phyloP scores from a whole-genome alignment of 2,329 filamentous ascomycete species.

The Cladophialophora yegresii region DNA sequence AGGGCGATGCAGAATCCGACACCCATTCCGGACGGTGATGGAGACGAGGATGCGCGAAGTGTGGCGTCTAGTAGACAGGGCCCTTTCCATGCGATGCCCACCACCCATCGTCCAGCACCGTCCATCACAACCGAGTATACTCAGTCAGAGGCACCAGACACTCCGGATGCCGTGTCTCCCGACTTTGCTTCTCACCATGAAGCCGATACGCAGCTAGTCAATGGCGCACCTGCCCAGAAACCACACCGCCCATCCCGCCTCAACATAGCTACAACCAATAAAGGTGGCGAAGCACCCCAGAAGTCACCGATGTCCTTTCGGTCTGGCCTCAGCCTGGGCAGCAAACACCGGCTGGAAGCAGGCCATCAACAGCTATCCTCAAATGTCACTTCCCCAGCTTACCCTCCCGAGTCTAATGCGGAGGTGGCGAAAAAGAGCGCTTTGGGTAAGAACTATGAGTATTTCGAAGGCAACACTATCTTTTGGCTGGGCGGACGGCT shows the following conservation, averaged over 20 bases:
- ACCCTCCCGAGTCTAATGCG: slow-evolving; percentile 53
- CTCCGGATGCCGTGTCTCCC: slow-evolving; percentile 37
- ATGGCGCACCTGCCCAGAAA: slow-evolving; percentile 38
- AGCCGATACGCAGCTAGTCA: slow-evolving; percentile 26
- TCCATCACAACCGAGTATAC: slow-evolving; percentile 82
- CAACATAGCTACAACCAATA: slow-evolving; percentile 63
- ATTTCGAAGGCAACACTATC: slow-evolving; percentile 89
- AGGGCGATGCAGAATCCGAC: slow-evolving; percentile 39
- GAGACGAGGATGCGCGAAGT: slow-evolving; percentile 59
- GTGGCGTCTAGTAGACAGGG: slow-evolving; percentile 57
- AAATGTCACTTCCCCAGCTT: slow-evolving; percentile 70
- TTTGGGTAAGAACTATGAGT: slow-evolving; percentile 78
- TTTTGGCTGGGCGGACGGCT: slow-evolving; percentile 85
- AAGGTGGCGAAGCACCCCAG: slow-evolving; percentile 59
- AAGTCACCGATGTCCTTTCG: slow-evolving; percentile 76
- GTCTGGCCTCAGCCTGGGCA: slow-evolving; percentile 69
- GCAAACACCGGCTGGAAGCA: slow-evolving; percentile 59
- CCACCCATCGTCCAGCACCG: slow-evolving; percentile 57
- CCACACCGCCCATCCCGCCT: slow-evolving; percentile 54
- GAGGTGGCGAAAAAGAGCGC: slow-evolving; percentile 42
- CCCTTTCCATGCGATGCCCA: slow-evolving; percentile 42
- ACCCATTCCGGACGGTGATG: slow-evolving; percentile 47
- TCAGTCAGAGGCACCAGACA: slow-evolving; percentile 70
- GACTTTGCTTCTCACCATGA: slow-evolving; percentile 29
- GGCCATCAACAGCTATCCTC: slow-evolving; percentile 83